Base-by-base conservation (phyloP, 225 moss, liverwort and hornwort genomes). In the Straminergon stramineum region DNA sequence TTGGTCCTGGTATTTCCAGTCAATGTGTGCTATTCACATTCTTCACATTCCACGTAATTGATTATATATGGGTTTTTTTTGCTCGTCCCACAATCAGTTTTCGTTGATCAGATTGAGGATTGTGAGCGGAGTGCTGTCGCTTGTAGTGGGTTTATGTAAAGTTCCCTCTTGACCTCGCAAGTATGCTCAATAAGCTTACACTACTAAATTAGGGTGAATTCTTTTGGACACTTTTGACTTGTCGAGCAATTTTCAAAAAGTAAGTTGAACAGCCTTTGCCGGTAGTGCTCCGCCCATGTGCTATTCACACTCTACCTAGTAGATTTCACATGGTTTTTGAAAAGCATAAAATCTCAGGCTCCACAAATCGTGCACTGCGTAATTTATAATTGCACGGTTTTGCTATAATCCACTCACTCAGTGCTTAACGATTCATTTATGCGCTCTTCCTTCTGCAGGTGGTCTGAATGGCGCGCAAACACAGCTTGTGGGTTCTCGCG, bases 391-490 rank as follows among this genome's bases (percentile, higher is more conserved):
- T 5, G 18, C 7, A 28, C 2, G 1, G 6, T 79, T 58, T 39
- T 39, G 3, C 12, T 11, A 0, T 39, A 80, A 28, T 80, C 58
- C 58, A 17, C 26, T 30, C 58, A 17, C 26, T 30, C 5, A 41
- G 2, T 34, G 48, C 82, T 34, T 32, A 23, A 34, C 10, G 37
- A 83, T 41, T 76, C 34, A 17, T 85, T 41, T 17, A 51, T 8
- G 13, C 7, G 4, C 56, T 82, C 9, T 60, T 51, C 9, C 35
- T 48, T 83, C 1, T 91, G 70, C 80, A 94, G 94, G 94, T 86
- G 94, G 94, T 70, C 57, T 84, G 2, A 88, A 3, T 48, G 90
- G 92, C 1, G 41, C 75, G 10, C 93, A 94, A 82, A 87, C 87
- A 22, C 60, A 69, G 23, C 95, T 95, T 0, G 68, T 89, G 13